phyloP scores from a whole-genome alignment of 2,329 filamentous ascomycete species.

The Pseudophaeomoniella oleicola region DNA sequence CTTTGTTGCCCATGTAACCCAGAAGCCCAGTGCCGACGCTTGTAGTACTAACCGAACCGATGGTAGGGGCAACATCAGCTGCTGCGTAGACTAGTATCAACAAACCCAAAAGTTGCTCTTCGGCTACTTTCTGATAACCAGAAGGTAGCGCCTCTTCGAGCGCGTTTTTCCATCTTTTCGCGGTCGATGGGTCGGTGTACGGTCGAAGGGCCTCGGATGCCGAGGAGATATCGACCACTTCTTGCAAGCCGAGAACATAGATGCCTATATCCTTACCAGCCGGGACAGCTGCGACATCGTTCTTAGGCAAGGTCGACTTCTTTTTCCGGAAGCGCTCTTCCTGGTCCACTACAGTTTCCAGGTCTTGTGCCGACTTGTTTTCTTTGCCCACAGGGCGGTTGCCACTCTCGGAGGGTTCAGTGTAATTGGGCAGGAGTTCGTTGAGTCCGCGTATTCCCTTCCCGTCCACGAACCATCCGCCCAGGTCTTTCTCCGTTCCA shows the following conservation, averaged over 20 bases:
- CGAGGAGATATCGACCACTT: slow-evolving; percentile 75
- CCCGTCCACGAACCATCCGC: slow-evolving; percentile 72
- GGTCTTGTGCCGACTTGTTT: slow-evolving; percentile 3
- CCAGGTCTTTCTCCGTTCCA: slow-evolving; percentile 76
- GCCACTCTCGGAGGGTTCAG: slow-evolving; percentile 8
- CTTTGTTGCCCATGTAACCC: slow-evolving; percentile 94
- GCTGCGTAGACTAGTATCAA: slow-evolving; percentile 77
- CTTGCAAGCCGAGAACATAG: slow-evolving; percentile 82
- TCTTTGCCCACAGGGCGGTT: slow-evolving; percentile 4
- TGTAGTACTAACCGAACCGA: slow-evolving; percentile 69
- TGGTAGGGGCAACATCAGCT: slow-evolving; percentile 54
- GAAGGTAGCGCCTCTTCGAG: slow-evolving; percentile 58
- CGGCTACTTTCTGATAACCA: slow-evolving; percentile 62
- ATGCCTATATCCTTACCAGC: slow-evolving; percentile 62
- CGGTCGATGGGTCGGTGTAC: slow-evolving; percentile 57
- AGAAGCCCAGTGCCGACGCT: slow-evolving; percentile 79
- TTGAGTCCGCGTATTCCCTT: slow-evolving; percentile 60
- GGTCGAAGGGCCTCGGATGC: slow-evolving; percentile 63
- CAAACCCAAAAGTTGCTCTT: slow-evolving; percentile 76
- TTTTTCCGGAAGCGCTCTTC: slow-evolving; percentile 30
- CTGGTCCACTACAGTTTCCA: slow-evolving; percentile 32
- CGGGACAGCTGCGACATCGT: slow-evolving; percentile 32
- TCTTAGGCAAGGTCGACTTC: slow-evolving; percentile 26
- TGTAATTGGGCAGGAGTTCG: slow-evolving; percentile 43
- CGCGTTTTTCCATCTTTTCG: slow-evolving; percentile 67